Evolutionary conservation across 2,329 filamentous ascomycete genomes (phyloP).

Genomic region (Akanthomyces lecanii): DNA sequence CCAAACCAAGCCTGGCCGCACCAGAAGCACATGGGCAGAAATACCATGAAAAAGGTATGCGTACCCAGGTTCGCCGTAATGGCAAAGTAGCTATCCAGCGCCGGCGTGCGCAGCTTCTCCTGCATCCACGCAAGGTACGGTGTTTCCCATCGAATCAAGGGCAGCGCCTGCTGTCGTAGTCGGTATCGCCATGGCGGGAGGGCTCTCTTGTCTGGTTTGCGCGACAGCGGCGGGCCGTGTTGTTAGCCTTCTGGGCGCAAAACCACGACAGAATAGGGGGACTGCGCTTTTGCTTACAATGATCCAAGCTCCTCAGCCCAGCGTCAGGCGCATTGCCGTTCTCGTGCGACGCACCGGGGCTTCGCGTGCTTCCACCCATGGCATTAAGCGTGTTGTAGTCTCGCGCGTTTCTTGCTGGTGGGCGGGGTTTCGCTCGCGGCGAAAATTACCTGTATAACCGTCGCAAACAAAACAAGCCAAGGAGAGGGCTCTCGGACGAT

Average conservation of each 20-base stretch:
- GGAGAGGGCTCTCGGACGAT: neutral
- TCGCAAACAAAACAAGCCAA: neutral
- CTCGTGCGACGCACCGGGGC: conserved; percentile 30
- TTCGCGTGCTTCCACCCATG: conserved; percentile 33
- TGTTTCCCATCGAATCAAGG: conserved; percentile 89
- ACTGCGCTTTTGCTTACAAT: conserved; percentile 50
- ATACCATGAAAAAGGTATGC: conserved; percentile 98
- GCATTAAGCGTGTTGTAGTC: neutral
- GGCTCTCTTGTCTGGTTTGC: conserved; percentile 65
- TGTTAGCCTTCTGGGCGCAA: neutral
- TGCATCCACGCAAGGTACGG: conserved; percentile 88
- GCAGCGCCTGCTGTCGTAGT: conserved; percentile 75
- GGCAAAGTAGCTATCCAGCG: conserved; percentile 93
- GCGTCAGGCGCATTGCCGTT: conserved; percentile 52
- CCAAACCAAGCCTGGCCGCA: conserved; percentile 82
- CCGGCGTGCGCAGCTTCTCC: conserved; percentile 70
- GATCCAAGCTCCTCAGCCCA: conserved; percentile 73
- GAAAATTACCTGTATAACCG: neutral
- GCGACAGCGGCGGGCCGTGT: neutral
- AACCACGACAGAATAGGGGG: neutral
- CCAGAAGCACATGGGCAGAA: conserved; percentile 94
- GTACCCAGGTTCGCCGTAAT: conserved; percentile 94
- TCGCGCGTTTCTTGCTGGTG: too few species aligned
- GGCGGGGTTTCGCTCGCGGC: neutral
- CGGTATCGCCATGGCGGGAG: conserved; percentile 86